Base-by-base conservation (phyloP, 108 stramenopile genomes). In the Nitzschia inconspicua region DNA sequence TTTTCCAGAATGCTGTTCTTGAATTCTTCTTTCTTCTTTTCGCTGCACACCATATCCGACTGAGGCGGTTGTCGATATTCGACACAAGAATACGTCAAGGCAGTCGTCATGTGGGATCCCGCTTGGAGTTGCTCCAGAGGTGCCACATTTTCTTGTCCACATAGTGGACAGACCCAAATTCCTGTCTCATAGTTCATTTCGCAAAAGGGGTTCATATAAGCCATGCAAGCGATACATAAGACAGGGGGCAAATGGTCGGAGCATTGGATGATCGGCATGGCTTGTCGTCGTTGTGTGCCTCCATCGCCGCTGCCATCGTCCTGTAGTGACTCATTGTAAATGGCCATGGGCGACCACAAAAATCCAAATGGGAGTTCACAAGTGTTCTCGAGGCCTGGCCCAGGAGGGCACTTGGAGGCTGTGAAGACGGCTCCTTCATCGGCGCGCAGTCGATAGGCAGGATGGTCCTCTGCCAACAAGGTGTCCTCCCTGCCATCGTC, bases 281-380 rank as follows among this genome's bases (percentile, higher is more conserved):
- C 34, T 39, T 2, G 4, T 31, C 61, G 4, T 63, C 0, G 16
- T 14, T 34, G n/a, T 57, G 2, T n/a, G 4, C 27, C 4, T 9
- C 37, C 55, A n/a, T 43, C 50, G 11, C n/a, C 27, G 13, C 44
- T 46, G 28, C 18, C 14, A 40, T 5, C 30, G 18, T 29, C 29
- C 34, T 18, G 8, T 28, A 22, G 44, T 18, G 47, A 16, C 14
- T 46, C 56, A 34, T 22, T 28, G 34, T 16, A 23, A 39, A 30
- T 29, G 23, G 70, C 65, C 57, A 76, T 47, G 30, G 82, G 82
- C 16, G 82, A 66, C 68, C 72, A 79, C n/a, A 83, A 41, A 35
- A 77, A 63, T 9, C 77, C 78, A 67, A 78, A 78, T 11, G 82
- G 82, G 26, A 83, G 24, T 32, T 79, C 68, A 60, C 82, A 79